These are phyloP conservation scores for Euryodendron excelsum DNA, from an alignment of 148 eudicot species.

Conservation along the genomic window DNA sequence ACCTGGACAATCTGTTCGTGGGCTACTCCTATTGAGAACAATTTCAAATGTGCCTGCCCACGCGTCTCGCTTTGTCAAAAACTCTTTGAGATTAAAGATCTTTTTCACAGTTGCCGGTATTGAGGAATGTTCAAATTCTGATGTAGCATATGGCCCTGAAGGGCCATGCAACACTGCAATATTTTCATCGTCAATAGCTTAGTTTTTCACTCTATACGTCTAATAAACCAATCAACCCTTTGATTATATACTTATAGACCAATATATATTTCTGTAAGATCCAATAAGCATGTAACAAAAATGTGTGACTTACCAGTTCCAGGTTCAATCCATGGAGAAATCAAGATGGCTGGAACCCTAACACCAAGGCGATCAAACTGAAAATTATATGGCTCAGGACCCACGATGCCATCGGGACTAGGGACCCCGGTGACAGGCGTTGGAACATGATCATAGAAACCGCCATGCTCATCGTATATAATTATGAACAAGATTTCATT, in stretches of 20 bases:
- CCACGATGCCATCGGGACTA: slow-evolving; percentile 61
- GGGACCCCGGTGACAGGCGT: slow-evolving; percentile 66
- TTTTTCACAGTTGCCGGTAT: slow-evolving; percentile 65
- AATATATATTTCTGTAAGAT: too few relatives aligned
- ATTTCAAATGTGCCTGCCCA: slow-evolving; percentile 72
- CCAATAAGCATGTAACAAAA: too few relatives aligned
- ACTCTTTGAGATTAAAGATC: slow-evolving; percentile 47
- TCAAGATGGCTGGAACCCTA: slow-evolving; percentile 69
- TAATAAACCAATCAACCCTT: too few relatives aligned
- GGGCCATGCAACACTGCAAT: slow-evolving; percentile 60
- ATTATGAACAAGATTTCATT: slow-evolving; percentile 64
- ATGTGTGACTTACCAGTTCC: slow-evolving; percentile 53
- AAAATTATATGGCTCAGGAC: slow-evolving; percentile 62
- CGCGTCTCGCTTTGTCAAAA: slow-evolving; percentile 55
- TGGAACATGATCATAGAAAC: slow-evolving; percentile 80
- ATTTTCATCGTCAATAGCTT: too few relatives aligned
- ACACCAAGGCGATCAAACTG: slow-evolving; percentile 76
- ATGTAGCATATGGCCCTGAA: slow-evolving; percentile 54
- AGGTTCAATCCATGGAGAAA: slow-evolving; percentile 78
- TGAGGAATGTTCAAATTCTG: slow-evolving; percentile 64
- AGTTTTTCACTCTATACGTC: too few relatives aligned
- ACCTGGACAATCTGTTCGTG: slow-evolving; percentile 66
- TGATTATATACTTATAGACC: background rate
- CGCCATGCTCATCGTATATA: slow-evolving; percentile 85
- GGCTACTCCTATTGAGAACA: slow-evolving; percentile 34